Percentiles rank a stretch among this genome's conserved stretches.
Conservation (phyloP, 1,284 basidiomycete species). For the Macrocystidia cucumis region DNA sequence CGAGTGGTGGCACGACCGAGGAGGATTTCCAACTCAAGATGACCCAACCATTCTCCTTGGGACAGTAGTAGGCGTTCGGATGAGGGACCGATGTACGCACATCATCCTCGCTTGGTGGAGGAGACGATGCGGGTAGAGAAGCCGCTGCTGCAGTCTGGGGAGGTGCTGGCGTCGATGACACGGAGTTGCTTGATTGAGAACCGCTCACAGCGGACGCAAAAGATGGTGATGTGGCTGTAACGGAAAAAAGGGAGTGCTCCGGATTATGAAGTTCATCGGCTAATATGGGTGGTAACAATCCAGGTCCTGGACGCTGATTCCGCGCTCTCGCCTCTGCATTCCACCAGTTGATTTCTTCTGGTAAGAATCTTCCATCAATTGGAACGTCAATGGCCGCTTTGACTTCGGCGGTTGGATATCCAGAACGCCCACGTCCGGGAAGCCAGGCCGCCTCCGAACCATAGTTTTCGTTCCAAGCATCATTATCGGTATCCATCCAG, state of each 20-base stretch:
- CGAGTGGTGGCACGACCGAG: conserved; percentile 49
- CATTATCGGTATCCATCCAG: too few species aligned
- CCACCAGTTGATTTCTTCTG: conserved; percentile 66
- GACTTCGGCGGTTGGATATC: conserved; percentile 14
- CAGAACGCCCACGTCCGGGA: conserved; percentile 20
- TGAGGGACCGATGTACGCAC: conserved; percentile 64
- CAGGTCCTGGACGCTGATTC: conserved; percentile 51
- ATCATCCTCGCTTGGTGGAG: conserved; percentile 48
- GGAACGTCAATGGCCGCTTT: conserved; percentile 19
- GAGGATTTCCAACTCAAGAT: conserved; percentile 62
- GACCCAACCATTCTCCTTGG: conserved; percentile 73
- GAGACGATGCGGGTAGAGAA: conserved; percentile 19
- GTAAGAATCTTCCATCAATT: conserved; percentile 47
- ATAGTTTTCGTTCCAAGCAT: too few species aligned
- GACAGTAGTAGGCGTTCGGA: conserved; percentile 73
- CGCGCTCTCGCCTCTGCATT: conserved; percentile 35
- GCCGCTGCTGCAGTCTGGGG: conserved; percentile 13
- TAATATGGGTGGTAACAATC: conserved; percentile 58
- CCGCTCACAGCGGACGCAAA: conserved; percentile 10
- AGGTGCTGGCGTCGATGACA: conserved; percentile 14
- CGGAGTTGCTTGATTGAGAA: conserved; percentile 12
- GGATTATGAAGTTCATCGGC: conserved; percentile 59
- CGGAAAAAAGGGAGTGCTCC: conserved; percentile 61
- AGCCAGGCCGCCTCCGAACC: conserved; percentile 10
- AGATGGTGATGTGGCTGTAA: conserved; percentile 34